Base-by-base conservation (phyloP, 1,284 basidiomycete genomes). In the Clitocybe nebularis region DNA sequence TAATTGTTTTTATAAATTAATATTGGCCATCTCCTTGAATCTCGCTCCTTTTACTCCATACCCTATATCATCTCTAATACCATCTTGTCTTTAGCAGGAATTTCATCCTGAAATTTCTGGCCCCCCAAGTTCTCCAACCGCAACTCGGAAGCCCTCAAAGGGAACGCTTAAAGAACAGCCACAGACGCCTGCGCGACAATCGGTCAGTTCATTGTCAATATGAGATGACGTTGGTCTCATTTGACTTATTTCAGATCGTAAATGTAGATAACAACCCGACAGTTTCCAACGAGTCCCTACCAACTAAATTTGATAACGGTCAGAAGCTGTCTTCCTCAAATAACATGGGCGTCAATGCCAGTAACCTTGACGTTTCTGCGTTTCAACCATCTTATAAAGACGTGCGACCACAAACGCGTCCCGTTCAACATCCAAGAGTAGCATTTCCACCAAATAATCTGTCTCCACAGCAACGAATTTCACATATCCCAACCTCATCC, bases 261-360 rank as follows among this genome's bases (percentile, higher is more conserved):
- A 26, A 28, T 13, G 38, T 32, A 17, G 41, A 35, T 9, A 42
- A 36, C 19, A 23, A 17, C 35, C 8, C 13, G 14, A 11, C 32
- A 41, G 21, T 26, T 38, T 9, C 36, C 16, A 17, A 23, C 33
- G 22, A 39, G 22, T 22, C 44, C 19, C 3, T 34, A 22, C 42
- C 21, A 7, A 16, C 7, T 11, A 33, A 11, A 24, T 22, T 30
- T 41, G 38, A 39, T 20, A 16, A 13, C 17, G 36, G 9, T 4
- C 29, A 13, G 33, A 22, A 38, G 7, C 33, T 35, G 17, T 23
- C 24, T 3, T 30, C 42, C 23, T 22, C 32, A 17, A 26, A 41
- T 36, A 37, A 7, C 22, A 53, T 53, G 48, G 48, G 46, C 14
- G 32, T 39, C 36, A 44, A 43, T 16, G 22, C 21, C 39, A 48